Evolutionary conservation across 2,329 filamentous ascomycete genomes (phyloP), one percentile per base, ranked within the genome.

Genomic region (Fusarium sp.): DNA sequence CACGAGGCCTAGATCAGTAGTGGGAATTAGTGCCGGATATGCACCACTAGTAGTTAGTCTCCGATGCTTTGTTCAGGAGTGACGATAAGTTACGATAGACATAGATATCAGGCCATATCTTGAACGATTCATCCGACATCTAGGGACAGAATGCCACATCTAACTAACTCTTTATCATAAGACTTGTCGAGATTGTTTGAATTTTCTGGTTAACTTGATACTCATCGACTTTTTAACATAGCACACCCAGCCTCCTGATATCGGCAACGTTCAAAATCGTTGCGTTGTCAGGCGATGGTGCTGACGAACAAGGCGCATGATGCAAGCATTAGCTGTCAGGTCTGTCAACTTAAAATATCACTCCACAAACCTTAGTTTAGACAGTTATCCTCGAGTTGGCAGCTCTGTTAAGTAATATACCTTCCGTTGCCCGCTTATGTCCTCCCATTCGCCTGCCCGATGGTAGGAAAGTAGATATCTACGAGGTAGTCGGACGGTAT

Each of bases 1-100:
- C 24, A 14, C 18, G 38, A 56, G n/a, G 20, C 30, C 30, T 28
- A 8, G 20, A n/a, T 24, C 11, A 45, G 26, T 62, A 47, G 44
- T 22, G 58, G 41, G 30, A 13, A 15, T 47, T 48, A 63, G 62
- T 41, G 47, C 13, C 48, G 47, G 62, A 34, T 41, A 12, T 22
- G 18, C 28, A 63, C 41, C 28, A 24, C 20, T 63, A 63, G n/a
- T n/a, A 63, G 58, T 48, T 63, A 66, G 62, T 12, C 34, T 34
- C 47, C n/a, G 30, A 51, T 20, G 44, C 44, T 61, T 47, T 52
- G 32, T 26, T 66, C 26, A 36, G 15, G 11, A 28, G 28, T 20
- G 28, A 45, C 15, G 38, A 32, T 30, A 39, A 32, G 30, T 41
- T 20, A 22, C 28, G 17, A 24, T n/a, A 26, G 15, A n/a, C 28